phyloP scores from a whole-genome alignment of 208 protist species.

The Entamoeba invadens region DNA sequence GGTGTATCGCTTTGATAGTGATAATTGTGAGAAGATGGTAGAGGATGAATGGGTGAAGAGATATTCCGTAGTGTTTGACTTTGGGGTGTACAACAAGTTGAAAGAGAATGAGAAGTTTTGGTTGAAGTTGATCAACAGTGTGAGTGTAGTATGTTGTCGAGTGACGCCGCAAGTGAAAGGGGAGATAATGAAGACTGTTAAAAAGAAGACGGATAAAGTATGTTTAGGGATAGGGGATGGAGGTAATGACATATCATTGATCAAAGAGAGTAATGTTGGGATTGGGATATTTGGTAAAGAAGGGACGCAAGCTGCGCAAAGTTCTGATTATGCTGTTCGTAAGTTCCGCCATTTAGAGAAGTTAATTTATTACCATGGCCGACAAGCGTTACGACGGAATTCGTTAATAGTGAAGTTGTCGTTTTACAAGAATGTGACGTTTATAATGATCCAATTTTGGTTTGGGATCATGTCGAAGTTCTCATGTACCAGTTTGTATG shows the following conservation, averaged over 20 bases:
- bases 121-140: neutral
- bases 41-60: neutral
- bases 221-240: neutral
- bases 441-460: neutral
- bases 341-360: neutral
- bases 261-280: neutral
- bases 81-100: neutral
- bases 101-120: too few relatives aligned
- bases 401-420: neutral
- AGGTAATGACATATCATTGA: neutral
- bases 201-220: neutral
- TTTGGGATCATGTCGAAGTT: neutral
- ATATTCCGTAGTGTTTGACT: too few relatives aligned
- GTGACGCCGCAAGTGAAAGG: constrained; percentile 1
- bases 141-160: neutral
- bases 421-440: neutral
- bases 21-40: neutral
- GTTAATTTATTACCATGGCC: neutral
- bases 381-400: neutral
- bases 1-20: neutral
- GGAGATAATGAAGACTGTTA: neutral
- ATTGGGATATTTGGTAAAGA: neutral
- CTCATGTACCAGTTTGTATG: neutral
- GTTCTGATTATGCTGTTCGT: neutral
- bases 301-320: neutral